Percentiles rank a stretch among this genome's conserved stretches.
Evolutionary conservation across 805 yeast species (phyloP).

Genomic region (Metschnikowia orientalis): DNA sequence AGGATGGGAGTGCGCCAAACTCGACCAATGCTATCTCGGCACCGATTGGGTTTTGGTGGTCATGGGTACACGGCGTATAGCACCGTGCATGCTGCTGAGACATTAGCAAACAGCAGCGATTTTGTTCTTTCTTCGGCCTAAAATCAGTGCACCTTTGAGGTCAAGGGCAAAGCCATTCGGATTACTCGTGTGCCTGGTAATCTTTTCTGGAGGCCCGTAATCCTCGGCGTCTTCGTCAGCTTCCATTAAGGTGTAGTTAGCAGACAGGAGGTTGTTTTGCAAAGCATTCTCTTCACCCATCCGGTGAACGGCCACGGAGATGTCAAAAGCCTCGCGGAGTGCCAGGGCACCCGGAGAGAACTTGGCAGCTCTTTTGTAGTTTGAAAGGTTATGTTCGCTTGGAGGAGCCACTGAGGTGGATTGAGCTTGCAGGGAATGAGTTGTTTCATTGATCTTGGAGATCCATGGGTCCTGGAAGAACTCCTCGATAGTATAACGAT

Average conservation of each 20-base stretch:
- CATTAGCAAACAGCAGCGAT: slow-evolving; percentile 12
- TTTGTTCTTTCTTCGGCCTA: slow-evolving; percentile 39
- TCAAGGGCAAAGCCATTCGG: slow-evolving; percentile 39
- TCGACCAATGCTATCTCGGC: too few species aligned
- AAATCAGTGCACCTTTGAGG: slow-evolving; percentile 49
- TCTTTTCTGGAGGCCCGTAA: slow-evolving; percentile 4
- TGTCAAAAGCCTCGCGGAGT: slow-evolving; percentile 80
- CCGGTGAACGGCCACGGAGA: slow-evolving; percentile 81
- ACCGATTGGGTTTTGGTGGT: too few species aligned
- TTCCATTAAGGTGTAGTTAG: slow-evolving; percentile 25
- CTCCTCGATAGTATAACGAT: slow-evolving; percentile 64
- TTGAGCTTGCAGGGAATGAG: neutral
- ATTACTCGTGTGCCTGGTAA: slow-evolving; percentile 13
- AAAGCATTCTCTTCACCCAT: slow-evolving; percentile 61
- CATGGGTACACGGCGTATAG: neutral
- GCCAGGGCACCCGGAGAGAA: slow-evolving; percentile 76
- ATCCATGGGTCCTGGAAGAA: slow-evolving; percentile 71
- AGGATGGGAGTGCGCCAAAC: too few species aligned
- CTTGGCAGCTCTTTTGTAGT: slow-evolving; percentile 25
- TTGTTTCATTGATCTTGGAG: slow-evolving; percentile 11
- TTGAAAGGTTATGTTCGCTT: slow-evolving; percentile 4
- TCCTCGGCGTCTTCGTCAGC: slow-evolving; percentile 38
- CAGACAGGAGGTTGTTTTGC: slow-evolving; percentile 16
- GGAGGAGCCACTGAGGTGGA: slow-evolving; percentile 4
- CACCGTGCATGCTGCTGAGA: too few species aligned